Percentiles rank a stretch among this genome's conserved stretches.
These are phyloP conservation scores for Globisporangium solare DNA, from an alignment of 352 stramenopile species.

Conservation along the genomic window DNA sequence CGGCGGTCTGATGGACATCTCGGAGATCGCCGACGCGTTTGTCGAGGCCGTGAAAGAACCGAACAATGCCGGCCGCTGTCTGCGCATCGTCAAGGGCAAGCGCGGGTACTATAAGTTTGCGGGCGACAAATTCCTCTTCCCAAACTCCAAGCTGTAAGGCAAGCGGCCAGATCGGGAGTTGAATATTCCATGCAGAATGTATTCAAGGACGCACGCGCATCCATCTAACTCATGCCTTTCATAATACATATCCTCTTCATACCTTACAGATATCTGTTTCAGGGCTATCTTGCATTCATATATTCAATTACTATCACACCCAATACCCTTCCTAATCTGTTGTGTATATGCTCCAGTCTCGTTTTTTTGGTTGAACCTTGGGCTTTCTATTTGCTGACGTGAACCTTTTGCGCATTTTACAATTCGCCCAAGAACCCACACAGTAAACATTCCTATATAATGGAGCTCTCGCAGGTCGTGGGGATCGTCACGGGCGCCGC, in stretches of 20 bases:
- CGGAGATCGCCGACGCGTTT: constrained; percentile 54
- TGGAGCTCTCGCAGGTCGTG: constrained; percentile 58
- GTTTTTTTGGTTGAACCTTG: neutral
- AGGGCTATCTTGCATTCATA: neutral
- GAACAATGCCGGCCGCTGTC: constrained; percentile 53
- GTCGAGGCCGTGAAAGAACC: constrained; percentile 38
- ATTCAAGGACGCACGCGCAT: no score
- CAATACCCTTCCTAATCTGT: neutral
- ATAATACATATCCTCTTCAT: no score
- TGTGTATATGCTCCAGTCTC: neutral
- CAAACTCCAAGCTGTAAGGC: constrained; percentile 44
- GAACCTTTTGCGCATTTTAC: neutral
- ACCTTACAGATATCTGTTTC: no score
- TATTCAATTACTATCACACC: neutral
- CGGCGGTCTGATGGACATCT: constrained; percentile 36
- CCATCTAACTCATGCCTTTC: no score
- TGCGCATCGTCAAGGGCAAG: constrained; percentile 50
- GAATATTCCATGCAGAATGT: no score
- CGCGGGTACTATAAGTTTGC: constrained; percentile 55
- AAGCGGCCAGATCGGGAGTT: no score
- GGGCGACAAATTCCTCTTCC: constrained; percentile 64
- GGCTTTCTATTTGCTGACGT: neutral
- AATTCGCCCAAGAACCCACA: constrained; percentile 1
- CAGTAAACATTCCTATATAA: constrained; percentile 19
- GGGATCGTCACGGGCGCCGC: constrained; percentile 71